phyloP scores from a whole-genome alignment of 1,284 basidiomycete species.

The Ustilago crameri region DNA sequence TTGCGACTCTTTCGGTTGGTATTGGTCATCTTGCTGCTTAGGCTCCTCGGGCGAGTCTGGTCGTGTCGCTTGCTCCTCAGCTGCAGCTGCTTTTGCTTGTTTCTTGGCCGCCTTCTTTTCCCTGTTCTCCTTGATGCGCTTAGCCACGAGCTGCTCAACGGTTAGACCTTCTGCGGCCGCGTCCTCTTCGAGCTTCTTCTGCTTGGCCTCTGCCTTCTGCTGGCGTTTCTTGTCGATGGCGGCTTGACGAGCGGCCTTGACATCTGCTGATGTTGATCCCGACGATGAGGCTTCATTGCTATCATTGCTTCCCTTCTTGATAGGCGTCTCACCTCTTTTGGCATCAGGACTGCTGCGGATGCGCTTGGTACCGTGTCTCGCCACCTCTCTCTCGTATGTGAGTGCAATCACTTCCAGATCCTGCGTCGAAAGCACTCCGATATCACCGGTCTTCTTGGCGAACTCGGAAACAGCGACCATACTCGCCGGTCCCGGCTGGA shows the following conservation, averaged over 20 bases:
- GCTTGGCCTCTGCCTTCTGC: slow-evolving; percentile 33
- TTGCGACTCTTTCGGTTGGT: slow-evolving; percentile 5
- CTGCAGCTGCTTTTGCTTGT: slow-evolving; percentile 23
- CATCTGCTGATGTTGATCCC: slow-evolving; percentile 3
- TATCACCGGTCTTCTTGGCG: slow-evolving; percentile 97
- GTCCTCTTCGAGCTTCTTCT: slow-evolving; percentile 36
- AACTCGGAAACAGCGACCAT: slow-evolving; percentile 79
- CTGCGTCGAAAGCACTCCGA: slow-evolving; percentile 87
- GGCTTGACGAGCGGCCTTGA: slow-evolving; percentile 24
- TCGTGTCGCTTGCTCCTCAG: slow-evolving; percentile 5
- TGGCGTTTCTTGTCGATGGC: slow-evolving; percentile 49
- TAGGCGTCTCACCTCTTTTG: slow-evolving; percentile 45
- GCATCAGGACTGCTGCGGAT: slow-evolving; percentile 71
- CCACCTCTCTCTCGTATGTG: slow-evolving; percentile 80
- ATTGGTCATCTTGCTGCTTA: slow-evolving; percentile 38
- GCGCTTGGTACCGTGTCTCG: slow-evolving; percentile 71
- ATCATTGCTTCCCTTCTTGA: slow-evolving; percentile 7
- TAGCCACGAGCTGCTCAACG: slow-evolving; percentile 28
- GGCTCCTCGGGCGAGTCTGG: background rate
- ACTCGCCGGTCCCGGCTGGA: slow-evolving; percentile 60
- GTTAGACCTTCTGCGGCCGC: slow-evolving; percentile 31
- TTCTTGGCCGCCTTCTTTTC: slow-evolving; percentile 48
- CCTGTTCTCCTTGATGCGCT: slow-evolving; percentile 34
- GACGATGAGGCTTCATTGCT: slow-evolving; percentile 21
- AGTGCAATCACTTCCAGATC: slow-evolving; percentile 92